Percentiles rank a stretch among this genome's conserved stretches.
Evolutionary conservation across 1,139 yeast species (phyloP).

Genomic region (Candida tropicalis): DNA sequence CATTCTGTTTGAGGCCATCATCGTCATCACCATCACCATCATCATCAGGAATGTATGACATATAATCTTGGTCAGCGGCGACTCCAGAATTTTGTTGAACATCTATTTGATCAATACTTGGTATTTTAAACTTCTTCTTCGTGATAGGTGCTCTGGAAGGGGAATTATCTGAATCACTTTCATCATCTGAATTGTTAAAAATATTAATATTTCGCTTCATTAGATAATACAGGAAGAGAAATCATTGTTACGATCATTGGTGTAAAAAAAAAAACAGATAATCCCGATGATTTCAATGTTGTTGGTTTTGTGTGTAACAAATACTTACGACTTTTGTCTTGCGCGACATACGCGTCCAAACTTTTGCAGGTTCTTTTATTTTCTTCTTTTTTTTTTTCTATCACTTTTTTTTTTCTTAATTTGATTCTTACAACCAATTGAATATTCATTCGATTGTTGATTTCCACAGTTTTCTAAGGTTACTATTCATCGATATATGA

Average conservation of each 20-base stretch:
- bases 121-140: constrained; percentile 14
- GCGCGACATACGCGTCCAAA: constrained; percentile 4
- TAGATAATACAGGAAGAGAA: too few relatives aligned
- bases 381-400: not conserved
- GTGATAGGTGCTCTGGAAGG: not conserved
- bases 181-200: constrained; percentile 9
- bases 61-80: constrained; percentile 7
- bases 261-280: too few relatives aligned
- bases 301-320: not conserved
- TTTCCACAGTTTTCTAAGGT: too few relatives aligned
- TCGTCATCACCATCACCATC: not conserved
- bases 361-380: not conserved
- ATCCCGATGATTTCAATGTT: too few relatives aligned
- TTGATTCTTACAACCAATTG: not conserved
- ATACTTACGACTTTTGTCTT: too few relatives aligned
- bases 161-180: not conserved
- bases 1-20: not conserved
- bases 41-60: constrained; percentile 3
- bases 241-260: too few relatives aligned
- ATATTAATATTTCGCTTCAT: constrained; percentile 8
- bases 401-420: not conserved
- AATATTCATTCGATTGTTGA: too few relatives aligned
- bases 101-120: not conserved
- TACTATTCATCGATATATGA: not conserved
- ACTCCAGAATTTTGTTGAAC: not conserved